Evolutionary conservation across 257 asterid species (phyloP).

Genomic region (Salvia miltiorrhiza): DNA sequence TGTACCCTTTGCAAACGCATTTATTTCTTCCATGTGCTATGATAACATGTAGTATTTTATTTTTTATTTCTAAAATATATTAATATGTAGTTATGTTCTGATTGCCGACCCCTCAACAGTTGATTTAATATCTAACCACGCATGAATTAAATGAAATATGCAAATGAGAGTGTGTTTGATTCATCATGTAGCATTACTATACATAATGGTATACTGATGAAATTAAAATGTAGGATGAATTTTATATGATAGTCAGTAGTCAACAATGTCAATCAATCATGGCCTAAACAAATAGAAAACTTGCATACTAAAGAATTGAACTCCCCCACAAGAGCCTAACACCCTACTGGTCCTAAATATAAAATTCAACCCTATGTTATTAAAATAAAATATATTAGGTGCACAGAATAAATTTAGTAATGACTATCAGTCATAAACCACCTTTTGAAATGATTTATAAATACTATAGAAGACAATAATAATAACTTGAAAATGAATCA

Average conservation of each 20-base stretch:
- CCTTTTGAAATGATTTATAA: neutral
- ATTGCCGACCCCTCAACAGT: neutral
- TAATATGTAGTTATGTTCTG: no score
- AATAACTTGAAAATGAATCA: slow-evolving; percentile 6
- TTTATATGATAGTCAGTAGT: neutral
- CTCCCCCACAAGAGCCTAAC: slow-evolving; percentile 21
- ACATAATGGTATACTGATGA: neutral
- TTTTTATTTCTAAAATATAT: neutral
- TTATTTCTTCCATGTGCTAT: slow-evolving; percentile 38
- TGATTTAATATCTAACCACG: neutral
- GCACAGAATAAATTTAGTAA: neutral
- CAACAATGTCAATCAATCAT: slow-evolving; percentile 20
- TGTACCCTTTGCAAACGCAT: slow-evolving; percentile 33
- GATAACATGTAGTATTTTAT: neutral
- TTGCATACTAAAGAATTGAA: slow-evolving; percentile 2
- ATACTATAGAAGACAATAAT: neutral
- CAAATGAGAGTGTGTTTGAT: neutral
- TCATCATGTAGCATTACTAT: neutral
- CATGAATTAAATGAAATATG: no score
- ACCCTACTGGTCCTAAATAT: neutral
- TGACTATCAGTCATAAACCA: slow-evolving; percentile 7
- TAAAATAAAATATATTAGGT: slow-evolving; percentile 25
- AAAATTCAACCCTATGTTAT: slow-evolving; percentile 20
- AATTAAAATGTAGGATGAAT: neutral
- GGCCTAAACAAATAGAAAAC: neutral